A percentile compares a stretch with the other conserved stretches of the same genome.
Evolutionary conservation across 176 grass and related monocot genomes (phyloP).

Genomic region (Thinopyrum elongatum): DNA sequence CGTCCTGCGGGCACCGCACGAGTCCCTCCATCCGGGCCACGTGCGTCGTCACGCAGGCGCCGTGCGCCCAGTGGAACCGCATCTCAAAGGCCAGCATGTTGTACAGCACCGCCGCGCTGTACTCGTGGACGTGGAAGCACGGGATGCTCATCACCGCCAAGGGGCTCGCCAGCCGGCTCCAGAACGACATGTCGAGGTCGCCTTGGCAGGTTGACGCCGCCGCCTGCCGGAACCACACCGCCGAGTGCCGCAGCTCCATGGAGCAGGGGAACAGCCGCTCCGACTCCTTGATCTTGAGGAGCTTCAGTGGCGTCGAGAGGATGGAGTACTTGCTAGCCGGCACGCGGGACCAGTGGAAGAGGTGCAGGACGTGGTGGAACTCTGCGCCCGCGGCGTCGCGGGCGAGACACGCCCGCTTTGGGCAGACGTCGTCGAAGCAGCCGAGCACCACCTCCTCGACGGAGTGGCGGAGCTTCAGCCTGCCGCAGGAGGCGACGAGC

Average conservation of each 20-base stretch:
- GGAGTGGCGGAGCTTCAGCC: conserved; percentile 15
- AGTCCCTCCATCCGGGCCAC: conserved; percentile 41
- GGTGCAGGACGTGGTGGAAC: conserved; percentile 50
- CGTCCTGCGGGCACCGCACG: conserved; percentile 27
- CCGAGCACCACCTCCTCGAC: conserved; percentile 40
- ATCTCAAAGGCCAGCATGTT: conserved; percentile 53
- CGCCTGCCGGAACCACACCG: conserved; percentile 33
- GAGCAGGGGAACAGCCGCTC: conserved; percentile 41
- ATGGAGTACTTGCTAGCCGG: conserved; percentile 29
- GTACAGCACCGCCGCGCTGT: conserved; percentile 35
- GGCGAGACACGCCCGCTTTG: neutral
- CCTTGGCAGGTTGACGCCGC: neutral
- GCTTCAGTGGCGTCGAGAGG: conserved; percentile 28
- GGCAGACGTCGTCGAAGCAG: conserved; percentile 45
- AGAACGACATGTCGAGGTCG: conserved; percentile 44
- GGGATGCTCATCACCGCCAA: conserved; percentile 44
- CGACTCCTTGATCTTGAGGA: conserved; percentile 35
- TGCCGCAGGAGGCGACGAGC: conserved; percentile 27
- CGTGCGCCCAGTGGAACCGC: conserved; percentile 30
- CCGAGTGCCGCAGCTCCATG: conserved; percentile 31
- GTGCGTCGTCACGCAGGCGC: conserved; percentile 32
- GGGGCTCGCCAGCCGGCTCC: conserved; percentile 14
- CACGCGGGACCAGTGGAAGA: conserved; percentile 52
- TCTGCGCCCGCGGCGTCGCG: neutral
- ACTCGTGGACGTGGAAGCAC: conserved; percentile 34